Conservation (phyloP, 306 rosid genomes). For the Sphenostylis stenocarpa region DNA sequence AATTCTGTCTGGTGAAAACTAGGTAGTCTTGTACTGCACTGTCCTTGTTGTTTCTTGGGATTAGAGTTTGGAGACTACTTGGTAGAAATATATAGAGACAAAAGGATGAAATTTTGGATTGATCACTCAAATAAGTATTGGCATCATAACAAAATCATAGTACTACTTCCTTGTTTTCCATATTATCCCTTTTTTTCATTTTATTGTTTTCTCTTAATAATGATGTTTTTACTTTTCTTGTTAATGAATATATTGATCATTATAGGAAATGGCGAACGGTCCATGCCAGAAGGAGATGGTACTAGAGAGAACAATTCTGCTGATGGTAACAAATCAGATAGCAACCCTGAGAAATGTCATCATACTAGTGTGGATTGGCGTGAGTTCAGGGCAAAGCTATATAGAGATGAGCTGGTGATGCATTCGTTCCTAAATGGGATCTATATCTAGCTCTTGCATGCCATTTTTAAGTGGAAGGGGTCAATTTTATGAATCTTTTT, state of each 20-base stretch:
- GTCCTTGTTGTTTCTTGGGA: background rate
- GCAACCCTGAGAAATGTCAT: constrained; percentile 52
- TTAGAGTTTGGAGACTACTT: constrained; percentile 8
- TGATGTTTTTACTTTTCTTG: background rate
- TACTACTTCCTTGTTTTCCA: background rate
- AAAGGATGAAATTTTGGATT: constrained; percentile 24
- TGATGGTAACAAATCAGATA: constrained; percentile 50
- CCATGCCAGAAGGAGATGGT: constrained; percentile 78
- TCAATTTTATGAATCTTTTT: constrained; percentile 16
- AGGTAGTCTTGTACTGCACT: background rate
- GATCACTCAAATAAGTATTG: constrained; percentile 3
- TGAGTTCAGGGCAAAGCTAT: constrained; percentile 90
- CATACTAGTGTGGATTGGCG: constrained; percentile 75
- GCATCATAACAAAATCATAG: background rate
- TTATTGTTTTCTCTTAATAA: constrained; percentile 7
- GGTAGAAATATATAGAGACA: background rate
- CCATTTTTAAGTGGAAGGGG: constrained; percentile 16
- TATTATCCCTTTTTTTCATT: constrained; percentile 9
- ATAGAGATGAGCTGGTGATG: constrained; percentile 75
- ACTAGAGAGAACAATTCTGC: constrained; percentile 53
- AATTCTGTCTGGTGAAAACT: background rate
- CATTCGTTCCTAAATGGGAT: constrained; percentile 25
- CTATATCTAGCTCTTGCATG: constrained; percentile 2
- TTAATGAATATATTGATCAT: constrained; percentile 30
- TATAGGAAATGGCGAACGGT: constrained; percentile 76